phyloP scores from a whole-genome alignment of 2,329 filamentous ascomycete species.

The Tothia fuscella region DNA sequence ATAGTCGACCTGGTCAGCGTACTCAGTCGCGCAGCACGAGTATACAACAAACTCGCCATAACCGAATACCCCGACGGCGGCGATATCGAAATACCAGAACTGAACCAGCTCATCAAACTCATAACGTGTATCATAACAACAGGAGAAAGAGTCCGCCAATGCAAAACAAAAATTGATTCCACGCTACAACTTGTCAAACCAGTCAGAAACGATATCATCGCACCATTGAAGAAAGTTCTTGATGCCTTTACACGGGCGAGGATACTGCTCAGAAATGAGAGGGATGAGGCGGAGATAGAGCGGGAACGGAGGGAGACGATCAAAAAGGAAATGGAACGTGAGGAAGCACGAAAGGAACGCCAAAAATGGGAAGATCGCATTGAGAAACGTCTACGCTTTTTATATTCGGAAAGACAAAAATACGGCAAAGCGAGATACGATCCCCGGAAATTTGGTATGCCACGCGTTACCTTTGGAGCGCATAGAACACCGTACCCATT shows the following conservation, averaged over 20 bases:
- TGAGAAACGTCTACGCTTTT: too few species aligned
- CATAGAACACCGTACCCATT: too few species aligned
- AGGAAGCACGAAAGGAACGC: too few species aligned
- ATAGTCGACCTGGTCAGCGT: background rate
- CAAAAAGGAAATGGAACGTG: too few species aligned
- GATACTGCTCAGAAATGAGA: too few species aligned
- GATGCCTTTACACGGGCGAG: background rate
- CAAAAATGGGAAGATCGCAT: too few species aligned
- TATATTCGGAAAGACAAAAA: too few species aligned
- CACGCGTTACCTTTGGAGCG: too few species aligned
- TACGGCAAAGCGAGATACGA: too few species aligned
- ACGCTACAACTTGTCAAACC: background rate
- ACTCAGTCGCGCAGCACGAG: background rate
- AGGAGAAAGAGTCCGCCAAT: background rate
- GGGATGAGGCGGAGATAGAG: too few species aligned
- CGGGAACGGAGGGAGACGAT: too few species aligned
- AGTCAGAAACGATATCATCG: constrained; percentile 6
- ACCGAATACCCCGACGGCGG: background rate
- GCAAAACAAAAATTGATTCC: background rate
- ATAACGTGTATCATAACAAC: background rate
- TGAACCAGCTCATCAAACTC: background rate
- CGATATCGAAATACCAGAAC: background rate
- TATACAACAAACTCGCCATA: background rate
- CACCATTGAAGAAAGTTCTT: constrained; percentile 3
- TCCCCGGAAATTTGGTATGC: too few species aligned